Conservation (phyloP, 805 yeast species). For the Candida insectalens region DNA sequence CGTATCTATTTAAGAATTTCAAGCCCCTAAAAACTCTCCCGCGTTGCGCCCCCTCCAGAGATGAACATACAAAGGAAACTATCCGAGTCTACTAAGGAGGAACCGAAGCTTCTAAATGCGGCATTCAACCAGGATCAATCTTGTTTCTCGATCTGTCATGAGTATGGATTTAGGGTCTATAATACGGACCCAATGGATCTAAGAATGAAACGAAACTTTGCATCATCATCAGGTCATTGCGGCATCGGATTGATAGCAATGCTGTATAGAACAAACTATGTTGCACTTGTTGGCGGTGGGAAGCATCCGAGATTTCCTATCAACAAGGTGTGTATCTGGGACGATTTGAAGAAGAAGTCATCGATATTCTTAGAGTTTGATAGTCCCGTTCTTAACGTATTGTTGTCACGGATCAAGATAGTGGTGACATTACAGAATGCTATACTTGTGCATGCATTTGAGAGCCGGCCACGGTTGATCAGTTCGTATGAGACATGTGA, state of each 20-base stretch:
- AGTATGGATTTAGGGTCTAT: slow-evolving; percentile 75
- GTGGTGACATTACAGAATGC: slow-evolving; percentile 61
- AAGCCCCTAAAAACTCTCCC: too few species aligned
- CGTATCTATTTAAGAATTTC: too few species aligned
- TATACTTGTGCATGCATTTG: slow-evolving; percentile 70
- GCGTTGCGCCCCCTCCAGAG: too few species aligned
- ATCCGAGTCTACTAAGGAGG: slow-evolving; percentile 9
- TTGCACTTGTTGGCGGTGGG: slow-evolving; percentile 89
- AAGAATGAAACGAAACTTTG: slow-evolving; percentile 51
- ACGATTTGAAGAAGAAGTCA: slow-evolving; percentile 70
- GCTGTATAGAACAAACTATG: slow-evolving; percentile 85
- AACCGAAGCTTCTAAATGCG: slow-evolving; percentile 40
- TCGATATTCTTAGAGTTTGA: slow-evolving; percentile 68
- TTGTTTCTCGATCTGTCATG: slow-evolving; percentile 80
- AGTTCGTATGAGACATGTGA: slow-evolving; percentile 55
- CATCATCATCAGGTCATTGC: slow-evolving; percentile 12
- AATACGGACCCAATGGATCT: slow-evolving; percentile 80
- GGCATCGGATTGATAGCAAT: slow-evolving; percentile 75
- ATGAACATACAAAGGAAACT: slow-evolving; percentile 27
- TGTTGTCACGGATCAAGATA: slow-evolving; percentile 65
- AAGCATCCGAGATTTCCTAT: slow-evolving; percentile 65
- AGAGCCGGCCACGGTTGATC: slow-evolving; percentile 65
- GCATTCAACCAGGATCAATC: slow-evolving; percentile 84
- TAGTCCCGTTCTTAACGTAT: slow-evolving; percentile 65
- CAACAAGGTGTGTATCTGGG: slow-evolving; percentile 84